Evolutionary conservation across 257 asterid species (phyloP).

Genomic region (Eustoma russellianum): DNA sequence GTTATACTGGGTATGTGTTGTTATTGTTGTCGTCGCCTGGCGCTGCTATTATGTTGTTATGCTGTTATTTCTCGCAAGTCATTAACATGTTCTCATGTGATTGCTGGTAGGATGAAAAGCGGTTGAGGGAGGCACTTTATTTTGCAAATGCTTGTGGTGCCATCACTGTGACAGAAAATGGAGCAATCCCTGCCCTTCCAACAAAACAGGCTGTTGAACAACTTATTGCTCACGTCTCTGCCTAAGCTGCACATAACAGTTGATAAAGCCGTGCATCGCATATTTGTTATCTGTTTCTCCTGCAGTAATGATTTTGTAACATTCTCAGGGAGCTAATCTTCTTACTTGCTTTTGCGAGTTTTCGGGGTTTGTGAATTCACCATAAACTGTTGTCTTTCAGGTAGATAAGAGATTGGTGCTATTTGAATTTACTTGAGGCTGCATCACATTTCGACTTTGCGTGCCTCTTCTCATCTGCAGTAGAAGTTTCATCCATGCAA

Average conservation of each 20-base stretch:
- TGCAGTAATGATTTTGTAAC: neutral
- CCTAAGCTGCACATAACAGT: constrained; percentile 10
- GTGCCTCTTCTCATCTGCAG: no score
- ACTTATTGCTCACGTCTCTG: constrained; percentile 27
- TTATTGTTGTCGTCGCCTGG: no score
- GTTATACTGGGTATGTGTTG: no score
- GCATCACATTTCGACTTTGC: no score
- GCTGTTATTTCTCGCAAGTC: neutral
- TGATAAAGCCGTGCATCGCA: neutral
- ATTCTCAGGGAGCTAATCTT: no score
- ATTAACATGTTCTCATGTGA: neutral
- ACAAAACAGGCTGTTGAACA: constrained; percentile 46
- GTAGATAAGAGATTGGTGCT: no score
- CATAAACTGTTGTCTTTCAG: no score
- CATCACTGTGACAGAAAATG: constrained; percentile 67
- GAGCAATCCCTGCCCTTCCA: constrained; percentile 90
- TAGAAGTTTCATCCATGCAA: no score
- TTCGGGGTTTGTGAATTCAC: no score
- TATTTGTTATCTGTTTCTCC: neutral
- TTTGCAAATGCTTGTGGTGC: constrained; percentile 93
- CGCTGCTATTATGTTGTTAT: neutral
- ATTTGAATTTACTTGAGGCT: no score
- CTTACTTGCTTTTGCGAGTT: no score
- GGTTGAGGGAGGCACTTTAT: constrained; percentile 50
- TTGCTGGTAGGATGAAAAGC: constrained; percentile 51